Conservation (phyloP, 2,329 filamentous ascomycete genomes). For the Orbilia javanica region DNA sequence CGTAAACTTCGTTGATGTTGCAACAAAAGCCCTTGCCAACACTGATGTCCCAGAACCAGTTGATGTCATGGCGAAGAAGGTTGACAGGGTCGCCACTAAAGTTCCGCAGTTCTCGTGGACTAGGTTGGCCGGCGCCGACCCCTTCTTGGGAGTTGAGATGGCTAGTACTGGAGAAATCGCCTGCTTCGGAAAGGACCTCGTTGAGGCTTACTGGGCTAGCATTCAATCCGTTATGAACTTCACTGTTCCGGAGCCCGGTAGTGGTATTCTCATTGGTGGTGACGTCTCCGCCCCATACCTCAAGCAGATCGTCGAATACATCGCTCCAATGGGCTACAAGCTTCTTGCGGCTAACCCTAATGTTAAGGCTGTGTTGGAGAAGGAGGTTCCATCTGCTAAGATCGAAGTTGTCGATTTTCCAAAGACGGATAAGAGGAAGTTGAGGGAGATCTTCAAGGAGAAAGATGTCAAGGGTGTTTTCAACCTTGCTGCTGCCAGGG, state of each 20-base stretch:
- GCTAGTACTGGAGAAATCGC: constrained; percentile 96
- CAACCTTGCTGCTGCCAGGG: constrained; percentile 87
- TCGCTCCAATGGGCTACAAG: constrained; percentile 92
- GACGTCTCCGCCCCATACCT: constrained; percentile 80
- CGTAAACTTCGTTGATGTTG: constrained; percentile 95
- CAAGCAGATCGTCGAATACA: constrained; percentile 83
- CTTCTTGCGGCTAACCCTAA: constrained; percentile 85
- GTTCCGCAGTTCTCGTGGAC: constrained; percentile 99
- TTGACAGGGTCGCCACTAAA: constrained; percentile 95
- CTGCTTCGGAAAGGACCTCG: constrained; percentile 94
- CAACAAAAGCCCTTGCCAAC: constrained; percentile 90
- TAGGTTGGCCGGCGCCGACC: constrained; percentile 93
- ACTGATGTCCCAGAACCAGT: constrained; percentile 84
- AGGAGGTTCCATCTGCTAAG: constrained; percentile 71
- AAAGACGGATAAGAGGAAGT: constrained; percentile 91
- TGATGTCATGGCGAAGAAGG: constrained; percentile 89
- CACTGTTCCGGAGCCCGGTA: constrained; percentile 91
- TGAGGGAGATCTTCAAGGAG: constrained; percentile 95
- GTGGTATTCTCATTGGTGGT: constrained; percentile 94
- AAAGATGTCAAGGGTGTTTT: constrained; percentile 96
- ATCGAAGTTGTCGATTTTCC: constrained; percentile 97
- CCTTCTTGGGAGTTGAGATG: constrained; percentile 99
- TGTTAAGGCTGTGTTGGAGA: constrained; percentile 88
- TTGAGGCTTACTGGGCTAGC: constrained; percentile 98
- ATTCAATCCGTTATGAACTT: constrained; percentile 99